phyloP scores from a whole-genome alignment of 495 filamentous ascomycete genomes.

The Aspergillus kassunensis region DNA sequence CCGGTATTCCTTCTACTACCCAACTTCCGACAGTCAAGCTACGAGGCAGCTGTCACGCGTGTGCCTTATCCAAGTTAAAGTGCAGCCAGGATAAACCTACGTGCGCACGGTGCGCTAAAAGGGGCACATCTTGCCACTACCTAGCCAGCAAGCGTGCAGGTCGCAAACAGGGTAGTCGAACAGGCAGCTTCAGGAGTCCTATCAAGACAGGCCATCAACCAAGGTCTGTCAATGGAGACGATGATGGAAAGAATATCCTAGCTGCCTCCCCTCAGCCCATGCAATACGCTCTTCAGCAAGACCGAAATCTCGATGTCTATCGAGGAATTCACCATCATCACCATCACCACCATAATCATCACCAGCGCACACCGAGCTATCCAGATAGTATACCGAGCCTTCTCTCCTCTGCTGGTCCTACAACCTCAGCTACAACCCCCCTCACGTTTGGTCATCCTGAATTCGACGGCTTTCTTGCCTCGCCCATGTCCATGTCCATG shows the following conservation, averaged over 20 bases:
- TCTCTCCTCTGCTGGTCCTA: slow-evolving; percentile 10
- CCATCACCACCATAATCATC: not conserved
- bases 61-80: slow-evolving; percentile 39
- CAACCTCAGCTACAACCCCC: slow-evolving; percentile 8
- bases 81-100: slow-evolving; percentile 56
- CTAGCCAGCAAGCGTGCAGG: slow-evolving; percentile 45
- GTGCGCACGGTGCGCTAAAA: slow-evolving; percentile 54
- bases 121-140: slow-evolving; percentile 49
- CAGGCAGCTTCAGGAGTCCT: slow-evolving; percentile 1
- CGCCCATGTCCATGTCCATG: slow-evolving; percentile 14
- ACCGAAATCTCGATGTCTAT: not conserved
- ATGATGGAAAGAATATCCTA: not conserved
- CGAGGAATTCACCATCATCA: not conserved
- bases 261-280: not conserved
- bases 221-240: not conserved
- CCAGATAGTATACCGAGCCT: slow-evolving; percentile 5
- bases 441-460: slow-evolving; percentile 2
- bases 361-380: slow-evolving; percentile 6
- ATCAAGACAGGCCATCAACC: not conserved
- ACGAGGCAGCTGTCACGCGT: slow-evolving; percentile 19
- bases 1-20: not conserved
- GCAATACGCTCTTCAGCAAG: slow-evolving; percentile 5
- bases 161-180: slow-evolving; percentile 18
- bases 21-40: slow-evolving; percentile 19
- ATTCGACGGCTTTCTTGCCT: slow-evolving; percentile 15